These are phyloP conservation scores for Paramecium pentaurelia DNA, from an alignment of 73 alveolate genomes.

Conservation along the genomic window DNA sequence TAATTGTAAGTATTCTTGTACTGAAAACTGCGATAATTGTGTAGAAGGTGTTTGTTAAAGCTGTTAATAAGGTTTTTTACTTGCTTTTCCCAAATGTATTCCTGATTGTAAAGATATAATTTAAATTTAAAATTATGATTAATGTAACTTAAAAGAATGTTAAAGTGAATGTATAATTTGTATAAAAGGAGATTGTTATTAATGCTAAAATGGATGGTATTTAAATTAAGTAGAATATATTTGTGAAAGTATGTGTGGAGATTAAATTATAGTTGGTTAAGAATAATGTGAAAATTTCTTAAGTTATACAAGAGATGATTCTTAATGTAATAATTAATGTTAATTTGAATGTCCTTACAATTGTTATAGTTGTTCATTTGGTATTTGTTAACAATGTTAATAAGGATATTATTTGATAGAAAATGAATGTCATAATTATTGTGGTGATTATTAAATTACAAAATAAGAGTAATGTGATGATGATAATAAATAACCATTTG, in stretches of 20 bases:
- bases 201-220: not conserved
- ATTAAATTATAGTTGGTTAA: not conserved
- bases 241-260: not conserved
- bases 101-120: not conserved
- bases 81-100: not conserved
- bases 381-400: no score
- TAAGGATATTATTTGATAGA: no score
- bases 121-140: not conserved
- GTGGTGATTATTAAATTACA: no score
- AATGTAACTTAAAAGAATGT: not conserved
- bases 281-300: not conserved
- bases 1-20: not conserved
- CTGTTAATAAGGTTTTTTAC: not conserved
- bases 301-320: not conserved
- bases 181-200: not conserved
- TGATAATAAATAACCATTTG: no score
- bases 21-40: not conserved
- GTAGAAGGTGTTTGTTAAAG: not conserved
- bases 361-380: no score
- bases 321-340: not conserved
- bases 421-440: no score
- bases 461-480: no score
- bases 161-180: not conserved
- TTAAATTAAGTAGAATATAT: not conserved
- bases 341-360: no score